These are phyloP conservation scores for Fusarium tanahbumbuense DNA, from an alignment of 2,329 filamentous ascomycete species.

Conservation along the genomic window DNA sequence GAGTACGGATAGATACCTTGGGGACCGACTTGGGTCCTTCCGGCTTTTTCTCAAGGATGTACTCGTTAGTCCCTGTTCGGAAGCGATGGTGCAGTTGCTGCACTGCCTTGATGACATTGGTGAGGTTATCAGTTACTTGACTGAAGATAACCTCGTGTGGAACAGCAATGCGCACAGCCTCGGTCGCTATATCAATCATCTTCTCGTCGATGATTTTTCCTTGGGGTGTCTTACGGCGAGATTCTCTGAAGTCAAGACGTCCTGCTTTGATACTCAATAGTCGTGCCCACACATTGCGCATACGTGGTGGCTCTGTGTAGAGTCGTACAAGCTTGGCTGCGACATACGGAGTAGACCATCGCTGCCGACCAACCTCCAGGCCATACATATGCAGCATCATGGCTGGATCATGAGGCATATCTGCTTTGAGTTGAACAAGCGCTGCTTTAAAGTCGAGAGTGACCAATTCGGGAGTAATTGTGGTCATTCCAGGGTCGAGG, in stretches of 20 bases:
- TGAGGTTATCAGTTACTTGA: constrained; percentile 91
- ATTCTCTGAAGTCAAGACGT: constrained; percentile 83
- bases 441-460: constrained; percentile 85
- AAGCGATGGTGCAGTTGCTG: constrained; percentile 95
- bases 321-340: constrained; percentile 82
- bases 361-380: constrained; percentile 83
- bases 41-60: constrained; percentile 85
- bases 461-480: constrained; percentile 71
- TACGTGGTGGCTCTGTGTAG: constrained; percentile 86
- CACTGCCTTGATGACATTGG: constrained; percentile 87
- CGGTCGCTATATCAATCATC: constrained; percentile 84
- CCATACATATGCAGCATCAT: constrained; percentile 91
- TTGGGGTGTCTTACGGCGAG: constrained; percentile 72
- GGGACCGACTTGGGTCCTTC: constrained; percentile 89
- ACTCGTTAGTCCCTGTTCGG: constrained; percentile 86
- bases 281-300: constrained; percentile 86
- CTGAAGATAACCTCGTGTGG: constrained; percentile 93
- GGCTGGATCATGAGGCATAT: constrained; percentile 88
- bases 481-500: constrained; percentile 51
- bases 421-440: constrained; percentile 87
- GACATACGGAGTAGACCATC: constrained; percentile 87
- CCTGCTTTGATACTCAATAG: constrained; percentile 85
- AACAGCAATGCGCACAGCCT: constrained; percentile 87
- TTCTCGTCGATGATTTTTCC: constrained; percentile 76
- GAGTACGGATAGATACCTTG: constrained; percentile 83